Conservation (phyloP, 257 asterid species). For the Haberlea rhodopensis region DNA sequence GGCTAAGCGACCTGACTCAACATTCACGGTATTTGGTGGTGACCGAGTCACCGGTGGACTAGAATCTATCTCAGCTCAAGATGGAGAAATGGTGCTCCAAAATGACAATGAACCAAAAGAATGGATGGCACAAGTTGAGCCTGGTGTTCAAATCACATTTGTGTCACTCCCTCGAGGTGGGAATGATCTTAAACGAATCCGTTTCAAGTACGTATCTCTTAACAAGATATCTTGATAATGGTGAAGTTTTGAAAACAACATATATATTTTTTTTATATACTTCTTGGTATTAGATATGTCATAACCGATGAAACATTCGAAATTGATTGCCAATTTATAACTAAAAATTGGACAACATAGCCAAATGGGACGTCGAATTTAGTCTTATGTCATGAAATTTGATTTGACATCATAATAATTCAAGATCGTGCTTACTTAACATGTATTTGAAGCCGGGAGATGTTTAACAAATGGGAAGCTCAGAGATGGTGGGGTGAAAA, state of each 20-base stretch:
- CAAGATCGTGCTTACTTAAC: neutral
- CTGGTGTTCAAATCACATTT: conserved; percentile 19
- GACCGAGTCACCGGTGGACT: conserved; percentile 32
- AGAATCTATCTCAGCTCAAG: conserved; percentile 41
- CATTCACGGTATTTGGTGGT: conserved; percentile 36
- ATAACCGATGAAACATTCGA: neutral
- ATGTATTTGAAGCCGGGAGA: conserved; percentile 59
- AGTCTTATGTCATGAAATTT: too few relatives aligned
- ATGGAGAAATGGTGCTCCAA: conserved; percentile 51
- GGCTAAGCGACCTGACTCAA: conserved; percentile 39
- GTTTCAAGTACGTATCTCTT: conserved; percentile 14
- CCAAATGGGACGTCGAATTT: neutral
- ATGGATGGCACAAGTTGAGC: conserved; percentile 53
- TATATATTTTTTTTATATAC: too few relatives aligned
- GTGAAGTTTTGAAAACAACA: neutral
- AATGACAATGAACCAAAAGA: conserved; percentile 63
- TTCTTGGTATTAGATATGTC: neutral
- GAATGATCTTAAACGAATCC: conserved; percentile 19
- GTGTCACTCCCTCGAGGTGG: conserved; percentile 19
- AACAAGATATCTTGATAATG: neutral
- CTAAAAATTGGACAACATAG: neutral
- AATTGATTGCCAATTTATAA: neutral
- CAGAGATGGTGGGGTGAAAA: conserved; percentile 95
- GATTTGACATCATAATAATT: neutral
- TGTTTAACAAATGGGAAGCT: conserved; percentile 85